phyloP scores from a whole-genome alignment of 164 flowering plant species.

The Euptelea pleiosperma region DNA sequence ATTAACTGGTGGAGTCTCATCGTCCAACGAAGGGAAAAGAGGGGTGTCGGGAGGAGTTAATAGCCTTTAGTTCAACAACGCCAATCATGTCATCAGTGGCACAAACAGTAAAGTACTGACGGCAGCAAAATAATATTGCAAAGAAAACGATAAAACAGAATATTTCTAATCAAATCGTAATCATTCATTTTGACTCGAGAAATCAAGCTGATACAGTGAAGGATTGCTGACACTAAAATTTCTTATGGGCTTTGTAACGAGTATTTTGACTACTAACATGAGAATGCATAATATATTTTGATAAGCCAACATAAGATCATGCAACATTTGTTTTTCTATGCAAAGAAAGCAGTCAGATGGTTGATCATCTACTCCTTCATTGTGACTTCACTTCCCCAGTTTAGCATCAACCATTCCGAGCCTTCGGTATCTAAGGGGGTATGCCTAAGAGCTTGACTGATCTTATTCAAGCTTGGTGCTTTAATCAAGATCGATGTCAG shows the following conservation, averaged over 20 bases:
- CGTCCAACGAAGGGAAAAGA: constrained; percentile 89
- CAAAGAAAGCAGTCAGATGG: too few species aligned
- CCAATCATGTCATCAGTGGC: constrained; percentile 9
- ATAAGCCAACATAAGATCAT: too few species aligned
- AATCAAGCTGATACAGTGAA: neutral
- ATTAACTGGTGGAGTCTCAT: constrained; percentile 52
- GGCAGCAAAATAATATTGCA: neutral
- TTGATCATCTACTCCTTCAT: too few species aligned
- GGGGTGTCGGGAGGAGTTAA: constrained; percentile 99
- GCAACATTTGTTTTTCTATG: too few species aligned
- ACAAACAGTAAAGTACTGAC: neutral
- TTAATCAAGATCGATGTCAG: too few species aligned
- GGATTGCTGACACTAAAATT: neutral
- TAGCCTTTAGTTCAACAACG: constrained; percentile 51
- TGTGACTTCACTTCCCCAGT: too few species aligned
- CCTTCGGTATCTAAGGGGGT: too few species aligned
- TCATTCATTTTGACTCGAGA: neutral
- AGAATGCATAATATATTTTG: too few species aligned
- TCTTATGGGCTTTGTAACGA: neutral
- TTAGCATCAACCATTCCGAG: too few species aligned
- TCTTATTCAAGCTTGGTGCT: too few species aligned
- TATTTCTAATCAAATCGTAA: neutral
- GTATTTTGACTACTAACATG: too few species aligned
- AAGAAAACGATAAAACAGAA: neutral
- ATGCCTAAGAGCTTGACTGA: too few species aligned